Conservation (phyloP, 2,329 filamentous ascomycete species). For the Fusarium euwallaceae region DNA sequence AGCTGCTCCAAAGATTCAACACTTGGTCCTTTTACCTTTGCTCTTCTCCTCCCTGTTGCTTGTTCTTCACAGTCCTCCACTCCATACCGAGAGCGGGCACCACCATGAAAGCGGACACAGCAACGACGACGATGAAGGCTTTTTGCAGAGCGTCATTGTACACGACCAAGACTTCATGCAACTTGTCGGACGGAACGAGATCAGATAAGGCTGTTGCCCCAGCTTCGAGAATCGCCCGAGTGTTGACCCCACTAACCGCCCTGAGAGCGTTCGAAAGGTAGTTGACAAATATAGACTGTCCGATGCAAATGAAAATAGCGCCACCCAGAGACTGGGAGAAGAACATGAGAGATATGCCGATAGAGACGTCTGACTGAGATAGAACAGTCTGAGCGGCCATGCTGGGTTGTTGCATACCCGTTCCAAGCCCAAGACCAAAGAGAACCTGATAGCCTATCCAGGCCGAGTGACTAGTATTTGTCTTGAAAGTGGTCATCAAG, state of each 20-base stretch:
- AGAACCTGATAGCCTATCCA: slow-evolving; percentile 72
- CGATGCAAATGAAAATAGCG: slow-evolving; percentile 20
- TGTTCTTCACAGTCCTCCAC: slow-evolving; percentile 34
- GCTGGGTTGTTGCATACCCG: slow-evolving; percentile 58
- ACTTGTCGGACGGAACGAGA: neutral
- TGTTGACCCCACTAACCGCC: neutral
- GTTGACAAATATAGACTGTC: slow-evolving; percentile 19
- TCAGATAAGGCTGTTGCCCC: neutral
- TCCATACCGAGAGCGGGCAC: slow-evolving; percentile 20
- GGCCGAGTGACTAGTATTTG: slow-evolving; percentile 57
- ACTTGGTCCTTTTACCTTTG: neutral
- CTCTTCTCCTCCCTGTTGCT: slow-evolving; percentile 6
- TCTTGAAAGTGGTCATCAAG: slow-evolving; percentile 64
- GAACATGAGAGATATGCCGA: slow-evolving; percentile 51
- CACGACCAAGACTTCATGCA: slow-evolving; percentile 8
- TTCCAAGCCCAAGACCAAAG: slow-evolving; percentile 63
- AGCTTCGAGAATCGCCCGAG: neutral
- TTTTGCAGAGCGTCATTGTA: slow-evolving; percentile 22
- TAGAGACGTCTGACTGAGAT: slow-evolving; percentile 58
- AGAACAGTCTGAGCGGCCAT: slow-evolving; percentile 65
- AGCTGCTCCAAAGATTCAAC: neutral
- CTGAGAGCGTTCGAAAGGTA: slow-evolving; percentile 8
- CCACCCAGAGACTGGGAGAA: slow-evolving; percentile 18
- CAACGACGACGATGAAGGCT: slow-evolving; percentile 14
- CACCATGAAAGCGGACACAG: slow-evolving; percentile 13